Base-by-base conservation (phyloP, 805 yeast genomes). In the Candida anglica region DNA sequence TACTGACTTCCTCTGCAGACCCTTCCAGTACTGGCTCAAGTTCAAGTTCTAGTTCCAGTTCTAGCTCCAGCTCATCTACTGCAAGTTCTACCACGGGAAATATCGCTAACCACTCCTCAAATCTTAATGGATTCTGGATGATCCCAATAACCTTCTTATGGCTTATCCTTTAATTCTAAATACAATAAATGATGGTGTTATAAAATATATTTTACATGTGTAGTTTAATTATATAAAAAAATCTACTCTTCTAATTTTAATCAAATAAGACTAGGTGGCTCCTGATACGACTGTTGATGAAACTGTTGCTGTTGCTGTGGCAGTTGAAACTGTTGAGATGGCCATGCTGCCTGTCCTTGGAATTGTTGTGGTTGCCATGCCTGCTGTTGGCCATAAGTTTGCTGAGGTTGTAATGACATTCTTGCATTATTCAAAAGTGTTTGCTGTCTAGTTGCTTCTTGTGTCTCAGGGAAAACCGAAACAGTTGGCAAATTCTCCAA, bases 401-500 rank as follows among this genome's bases (percentile, higher is more conserved):
- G 42, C 28, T 54, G 60, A 27, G 49, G 57, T 32, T 60, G 63
- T 13, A 66, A 40, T 14, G 58, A 63, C 16, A 51, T 40, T 19
- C 50, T 45, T 5, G 77, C 75, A 36, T 60, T 59, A 27, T 54
- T 48, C 39, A 66, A 47, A 36, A 46, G 57, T 26, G 48, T 58
- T 35, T 63, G 64, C 26, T 54, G 56, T 34, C 61, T 68, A 14
- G 61, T 63, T 20, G 61, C 68, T 33, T 59, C 61, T 44, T 73
- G 75, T 6, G 85, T 78, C 44, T 79, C 78, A 0, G 86, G 86
- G 46, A 81, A 83, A 6, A 80, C 84, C 2, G 87, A 75, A 3
- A 73, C 60, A 1, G 88, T 81, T 7, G 81, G 81, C 28, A 81
- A 53, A 32, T 63, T 62, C 49, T 83, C 89, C 39, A 79, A 66